Percentiles rank a stretch among this genome's conserved stretches.
These are phyloP conservation scores for Ramichloridium luteum DNA, from an alignment of 2,329 filamentous ascomycete genomes.

Conservation along the genomic window DNA sequence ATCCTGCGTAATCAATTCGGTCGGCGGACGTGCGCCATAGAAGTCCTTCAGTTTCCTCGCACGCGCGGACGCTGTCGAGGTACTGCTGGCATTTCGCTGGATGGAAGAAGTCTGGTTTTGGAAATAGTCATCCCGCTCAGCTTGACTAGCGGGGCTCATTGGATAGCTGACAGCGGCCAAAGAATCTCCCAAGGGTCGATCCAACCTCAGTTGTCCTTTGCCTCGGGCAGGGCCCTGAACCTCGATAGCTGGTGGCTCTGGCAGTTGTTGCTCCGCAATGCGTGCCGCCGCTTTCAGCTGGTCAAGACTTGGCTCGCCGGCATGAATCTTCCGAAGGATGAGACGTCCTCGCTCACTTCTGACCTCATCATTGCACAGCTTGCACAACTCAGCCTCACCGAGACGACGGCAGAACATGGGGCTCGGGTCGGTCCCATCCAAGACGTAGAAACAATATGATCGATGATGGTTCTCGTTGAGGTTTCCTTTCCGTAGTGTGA, in stretches of 20 bases:
- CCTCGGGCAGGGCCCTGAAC: slow-evolving; percentile 53
- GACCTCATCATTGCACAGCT: slow-evolving; percentile 76
- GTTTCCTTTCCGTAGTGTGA: slow-evolving; percentile 76
- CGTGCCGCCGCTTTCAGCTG: slow-evolving; percentile 79
- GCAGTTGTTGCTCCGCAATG: slow-evolving; percentile 70
- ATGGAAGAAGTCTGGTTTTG: slow-evolving; percentile 22
- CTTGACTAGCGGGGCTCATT: slow-evolving; percentile 61
- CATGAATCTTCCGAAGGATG: slow-evolving; percentile 84
- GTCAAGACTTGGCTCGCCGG: slow-evolving; percentile 74
- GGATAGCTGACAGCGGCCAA: slow-evolving; percentile 79
- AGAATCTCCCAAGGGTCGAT: slow-evolving; percentile 77
- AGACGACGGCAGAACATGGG: slow-evolving; percentile 69
- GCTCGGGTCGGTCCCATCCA: slow-evolving; percentile 74
- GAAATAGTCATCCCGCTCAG: slow-evolving; percentile 51
- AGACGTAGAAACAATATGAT: slow-evolving; percentile 93
- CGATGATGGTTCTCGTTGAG: slow-evolving; percentile 82
- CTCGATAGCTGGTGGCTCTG: slow-evolving; percentile 41
- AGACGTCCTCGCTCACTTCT: slow-evolving; percentile 80
- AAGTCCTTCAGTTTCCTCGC: slow-evolving; percentile 59
- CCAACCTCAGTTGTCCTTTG: slow-evolving; percentile 74
- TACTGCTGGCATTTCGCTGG: slow-evolving; percentile 21
- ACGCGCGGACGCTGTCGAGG: slow-evolving; percentile 28
- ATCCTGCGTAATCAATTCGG: slow-evolving; percentile 93
- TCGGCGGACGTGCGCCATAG: slow-evolving; percentile 83
- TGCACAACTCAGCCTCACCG: slow-evolving; percentile 76